phyloP scores from a whole-genome alignment of 148 eudicot genomes.

The Mesembryanthemum crystallinum region DNA sequence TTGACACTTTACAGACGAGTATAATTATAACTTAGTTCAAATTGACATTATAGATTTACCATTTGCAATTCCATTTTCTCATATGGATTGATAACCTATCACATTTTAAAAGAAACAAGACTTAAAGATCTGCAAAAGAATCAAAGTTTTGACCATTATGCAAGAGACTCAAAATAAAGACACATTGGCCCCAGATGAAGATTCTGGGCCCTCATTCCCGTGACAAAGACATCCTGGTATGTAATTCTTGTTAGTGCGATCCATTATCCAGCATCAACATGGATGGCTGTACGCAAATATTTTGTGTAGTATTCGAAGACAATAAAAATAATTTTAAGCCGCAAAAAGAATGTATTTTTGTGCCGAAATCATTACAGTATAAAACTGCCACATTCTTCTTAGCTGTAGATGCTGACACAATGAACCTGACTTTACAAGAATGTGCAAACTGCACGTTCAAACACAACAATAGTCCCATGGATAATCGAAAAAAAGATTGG shows the following conservation, averaged over 20 bases:
- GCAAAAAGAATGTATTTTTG: slow-evolving; percentile 2
- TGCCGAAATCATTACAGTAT: slow-evolving; percentile 18
- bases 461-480: too few relatives aligned
- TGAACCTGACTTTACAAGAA: not conserved
- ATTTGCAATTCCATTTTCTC: too few relatives aligned
- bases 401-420: slow-evolving; percentile 24
- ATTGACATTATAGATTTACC: too few relatives aligned
- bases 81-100: too few relatives aligned
- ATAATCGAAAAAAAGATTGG: not conserved
- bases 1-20: too few relatives aligned
- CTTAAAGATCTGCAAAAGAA: not conserved
- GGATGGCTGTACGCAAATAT: not conserved
- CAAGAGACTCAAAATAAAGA: not conserved
- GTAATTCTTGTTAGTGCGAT: slow-evolving; percentile 26
- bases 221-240: not conserved
- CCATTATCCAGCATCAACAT: slow-evolving; percentile 17
- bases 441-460: slow-evolving; percentile 9
- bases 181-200: slow-evolving; percentile 6
- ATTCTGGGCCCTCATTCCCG: slow-evolving; percentile 3
- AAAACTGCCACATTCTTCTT: slow-evolving; percentile 18
- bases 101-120: too few relatives aligned
- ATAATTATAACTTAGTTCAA: too few relatives aligned
- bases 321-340: not conserved
- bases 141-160: not conserved
- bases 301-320: not conserved